A percentile compares a stretch with the other conserved stretches of the same genome.
phyloP scores from a whole-genome alignment of 2,329 filamentous ascomycete genomes.

The Microdochium bolleyi region DNA sequence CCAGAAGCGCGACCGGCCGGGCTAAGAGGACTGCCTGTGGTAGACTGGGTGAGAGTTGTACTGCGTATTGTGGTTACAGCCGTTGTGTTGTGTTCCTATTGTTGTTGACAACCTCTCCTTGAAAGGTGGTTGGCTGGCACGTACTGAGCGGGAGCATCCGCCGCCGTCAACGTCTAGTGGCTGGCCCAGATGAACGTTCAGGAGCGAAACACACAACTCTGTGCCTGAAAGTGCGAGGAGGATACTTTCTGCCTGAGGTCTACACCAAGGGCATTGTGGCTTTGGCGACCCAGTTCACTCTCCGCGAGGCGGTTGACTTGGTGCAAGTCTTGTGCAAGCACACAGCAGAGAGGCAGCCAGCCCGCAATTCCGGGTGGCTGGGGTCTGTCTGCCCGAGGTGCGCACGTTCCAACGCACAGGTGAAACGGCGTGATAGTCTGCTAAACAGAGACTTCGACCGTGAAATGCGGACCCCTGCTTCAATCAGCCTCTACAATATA shows the following conservation, averaged over 20 bases:
- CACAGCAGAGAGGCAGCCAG: neutral
- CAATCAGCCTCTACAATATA: no score
- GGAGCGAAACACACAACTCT: neutral
- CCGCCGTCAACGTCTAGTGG: neutral
- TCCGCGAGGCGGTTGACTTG: no score
- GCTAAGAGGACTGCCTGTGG: no score
- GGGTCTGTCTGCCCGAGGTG: neutral
- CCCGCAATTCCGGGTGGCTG: neutral
- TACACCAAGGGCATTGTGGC: no score
- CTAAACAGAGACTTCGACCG: neutral
- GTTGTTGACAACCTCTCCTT: neutral
- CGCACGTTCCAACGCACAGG: neutral
- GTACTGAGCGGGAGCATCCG: neutral
- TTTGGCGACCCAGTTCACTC: no score
- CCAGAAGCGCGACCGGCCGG: no score
- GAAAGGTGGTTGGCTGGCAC: neutral
- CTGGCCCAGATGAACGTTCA: neutral
- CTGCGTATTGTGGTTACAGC: no score
- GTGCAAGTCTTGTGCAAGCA: neutral
- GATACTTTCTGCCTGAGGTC: no score
- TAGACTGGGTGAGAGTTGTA: no score
- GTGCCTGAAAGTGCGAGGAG: no score
- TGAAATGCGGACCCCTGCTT: neutral
- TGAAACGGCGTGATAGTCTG: neutral
- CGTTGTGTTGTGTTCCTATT: neutral